Percentiles rank a stretch among this genome's conserved stretches.
Conservation (phyloP, 2,329 filamentous ascomycete genomes). For the Metarhizium rileyi region DNA sequence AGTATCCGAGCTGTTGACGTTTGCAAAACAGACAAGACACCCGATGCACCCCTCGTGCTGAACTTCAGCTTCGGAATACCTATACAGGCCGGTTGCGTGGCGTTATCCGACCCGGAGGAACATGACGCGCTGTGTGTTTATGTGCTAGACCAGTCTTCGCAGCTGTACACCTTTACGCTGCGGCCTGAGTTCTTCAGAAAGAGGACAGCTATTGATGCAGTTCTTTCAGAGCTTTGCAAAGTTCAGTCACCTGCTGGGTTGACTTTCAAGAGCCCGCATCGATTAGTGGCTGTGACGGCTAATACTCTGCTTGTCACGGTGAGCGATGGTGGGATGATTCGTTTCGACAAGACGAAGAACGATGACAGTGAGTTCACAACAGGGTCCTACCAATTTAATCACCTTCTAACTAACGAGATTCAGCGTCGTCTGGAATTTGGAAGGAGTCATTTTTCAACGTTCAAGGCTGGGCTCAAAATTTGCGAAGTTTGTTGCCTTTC, state of each 20-base stretch:
- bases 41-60: slow-evolving; percentile 65
- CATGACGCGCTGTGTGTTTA: slow-evolving; percentile 72
- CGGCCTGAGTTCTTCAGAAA: slow-evolving; percentile 74
- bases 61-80: slow-evolving; percentile 66
- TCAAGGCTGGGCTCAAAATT: slow-evolving; percentile 59
- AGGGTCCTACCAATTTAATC: not conserved
- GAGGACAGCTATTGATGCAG: slow-evolving; percentile 58
- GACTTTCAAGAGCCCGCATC: slow-evolving; percentile 68
- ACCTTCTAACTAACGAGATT: not conserved
- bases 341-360: slow-evolving; percentile 50
- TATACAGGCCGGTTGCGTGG: slow-evolving; percentile 69
- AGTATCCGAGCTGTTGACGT: slow-evolving; percentile 80
- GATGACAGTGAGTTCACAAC: slow-evolving; percentile 32
- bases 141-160: slow-evolving; percentile 67
- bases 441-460: slow-evolving; percentile 65
- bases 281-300: slow-evolving; percentile 64
- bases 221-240: slow-evolving; percentile 68
- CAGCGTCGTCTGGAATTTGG: slow-evolving; percentile 38
- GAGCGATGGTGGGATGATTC: slow-evolving; percentile 66
- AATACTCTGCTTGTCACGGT: slow-evolving; percentile 72
- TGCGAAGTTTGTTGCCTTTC: slow-evolving; percentile 58
- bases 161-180: slow-evolving; percentile 76
- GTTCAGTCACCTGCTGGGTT: slow-evolving; percentile 64
- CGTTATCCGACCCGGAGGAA: slow-evolving; percentile 69
- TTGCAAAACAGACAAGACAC: slow-evolving; percentile 53